Evolutionary conservation across 441 rosid genomes (phyloP).

Genomic region (Brassica balearica): DNA sequence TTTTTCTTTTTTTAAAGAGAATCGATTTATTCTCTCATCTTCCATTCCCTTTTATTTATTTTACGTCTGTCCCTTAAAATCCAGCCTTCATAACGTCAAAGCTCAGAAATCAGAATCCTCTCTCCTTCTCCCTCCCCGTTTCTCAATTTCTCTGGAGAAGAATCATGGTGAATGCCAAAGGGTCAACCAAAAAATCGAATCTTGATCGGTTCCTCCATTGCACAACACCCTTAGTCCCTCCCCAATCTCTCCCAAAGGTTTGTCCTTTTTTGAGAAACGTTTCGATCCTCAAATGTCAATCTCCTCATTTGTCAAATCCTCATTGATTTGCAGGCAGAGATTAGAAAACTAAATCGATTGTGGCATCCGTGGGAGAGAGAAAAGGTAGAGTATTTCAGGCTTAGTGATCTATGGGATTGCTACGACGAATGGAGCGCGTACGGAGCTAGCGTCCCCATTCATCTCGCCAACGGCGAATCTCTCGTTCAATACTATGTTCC

Average conservation of each 20-base stretch:
- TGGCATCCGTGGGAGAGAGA: conserved; percentile 96
- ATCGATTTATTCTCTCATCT: not conserved
- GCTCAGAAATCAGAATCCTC: conserved; percentile 21
- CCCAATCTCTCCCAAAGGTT: conserved; percentile 63
- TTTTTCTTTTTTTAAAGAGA: not conserved
- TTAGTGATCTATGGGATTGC: conserved; percentile 79
- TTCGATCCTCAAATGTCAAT: not conserved
- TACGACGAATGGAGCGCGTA: conserved; percentile 98
- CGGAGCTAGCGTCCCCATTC: conserved; percentile 90
- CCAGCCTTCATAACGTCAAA: conserved; percentile 31
- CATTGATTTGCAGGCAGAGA: conserved; percentile 59
- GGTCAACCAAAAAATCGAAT: conserved; percentile 67
- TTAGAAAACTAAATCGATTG: conserved; percentile 67
- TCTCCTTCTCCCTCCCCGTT: not conserved
- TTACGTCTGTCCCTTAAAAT: conserved; percentile 26
- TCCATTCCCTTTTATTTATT: not conserved
- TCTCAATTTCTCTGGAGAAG: conserved; percentile 19
- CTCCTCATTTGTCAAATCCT: not conserved
- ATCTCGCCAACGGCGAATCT: conserved; percentile 56
- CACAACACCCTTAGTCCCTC: conserved; percentile 71
- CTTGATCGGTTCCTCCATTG: conserved; percentile 79
- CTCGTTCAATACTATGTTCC: conserved; percentile 91
- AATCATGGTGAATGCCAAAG: conserved; percentile 64
- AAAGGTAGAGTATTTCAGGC: conserved; percentile 66
- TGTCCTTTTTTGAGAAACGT: not conserved